Evolutionary conservation across 257 asterid genomes (phyloP).

Genomic region (Solanum appendiculatum): DNA sequence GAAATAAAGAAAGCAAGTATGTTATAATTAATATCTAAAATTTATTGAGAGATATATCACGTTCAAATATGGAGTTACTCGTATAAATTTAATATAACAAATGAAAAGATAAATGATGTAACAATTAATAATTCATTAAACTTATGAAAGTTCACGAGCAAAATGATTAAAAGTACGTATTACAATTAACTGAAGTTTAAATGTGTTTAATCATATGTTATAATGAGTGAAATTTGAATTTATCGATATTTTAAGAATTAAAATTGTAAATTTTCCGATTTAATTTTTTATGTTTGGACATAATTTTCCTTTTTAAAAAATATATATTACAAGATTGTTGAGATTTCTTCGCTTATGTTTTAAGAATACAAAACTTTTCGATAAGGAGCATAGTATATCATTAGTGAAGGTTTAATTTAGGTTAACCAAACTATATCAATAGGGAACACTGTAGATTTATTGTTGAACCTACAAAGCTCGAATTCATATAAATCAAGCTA

Average conservation of each 20-base stretch:
- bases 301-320: neutral
- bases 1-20: too few species aligned
- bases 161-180: neutral
- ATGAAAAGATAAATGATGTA: neutral
- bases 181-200: neutral
- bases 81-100: neutral
- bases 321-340: neutral
- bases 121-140: neutral
- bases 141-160: neutral
- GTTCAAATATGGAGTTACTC: too few species aligned
- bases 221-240: neutral
- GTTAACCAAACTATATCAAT: neutral
- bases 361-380: rapidly evolving
- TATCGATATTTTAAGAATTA: neutral
- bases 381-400: neutral
- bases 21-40: too few species aligned
- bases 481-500: neutral
- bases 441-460: neutral
- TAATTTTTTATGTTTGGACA: neutral
- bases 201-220: neutral
- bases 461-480: neutral
- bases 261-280: neutral
- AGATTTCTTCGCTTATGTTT: neutral
- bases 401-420: neutral
- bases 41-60: too few species aligned